These are phyloP conservation scores for Sclerotinia minor DNA, from an alignment of 2,329 filamentous ascomycete species.

Conservation along the genomic window DNA sequence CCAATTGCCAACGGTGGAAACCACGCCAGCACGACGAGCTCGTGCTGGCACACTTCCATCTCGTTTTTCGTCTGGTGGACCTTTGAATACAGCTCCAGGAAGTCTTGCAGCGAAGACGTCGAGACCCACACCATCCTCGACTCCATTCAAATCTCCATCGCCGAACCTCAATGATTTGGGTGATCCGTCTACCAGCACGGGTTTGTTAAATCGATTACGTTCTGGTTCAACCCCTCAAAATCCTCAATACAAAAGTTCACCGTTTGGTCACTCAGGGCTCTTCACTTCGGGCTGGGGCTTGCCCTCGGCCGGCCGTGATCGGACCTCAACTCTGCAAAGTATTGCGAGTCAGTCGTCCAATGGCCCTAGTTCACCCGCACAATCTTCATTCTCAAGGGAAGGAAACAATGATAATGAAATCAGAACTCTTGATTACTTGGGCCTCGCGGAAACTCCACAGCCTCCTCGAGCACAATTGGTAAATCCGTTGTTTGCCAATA, in stretches of 20 bases:
- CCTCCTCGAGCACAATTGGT: conserved; percentile 71
- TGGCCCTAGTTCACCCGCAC: conserved; percentile 80
- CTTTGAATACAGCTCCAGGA: conserved; percentile 48
- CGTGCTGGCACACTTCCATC: conserved; percentile 96
- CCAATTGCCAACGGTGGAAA: conserved; percentile 66
- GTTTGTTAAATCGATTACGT: conserved; percentile 79
- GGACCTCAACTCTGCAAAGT: conserved; percentile 79
- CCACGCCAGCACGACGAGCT: conserved; percentile 69
- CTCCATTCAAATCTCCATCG: conserved; percentile 74
- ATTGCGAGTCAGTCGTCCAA: conserved; percentile 89
- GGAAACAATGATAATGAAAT: conserved; percentile 85
- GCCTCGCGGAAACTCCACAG: conserved; percentile 90
- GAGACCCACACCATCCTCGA: conserved; percentile 81
- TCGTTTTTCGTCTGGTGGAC: conserved; percentile 77
- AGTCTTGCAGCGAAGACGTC: conserved; percentile 70
- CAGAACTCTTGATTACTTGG: conserved; percentile 91
- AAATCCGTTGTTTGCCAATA: conserved; percentile 68
- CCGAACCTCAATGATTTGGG: conserved; percentile 52
- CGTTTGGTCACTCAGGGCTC: conserved; percentile 79
- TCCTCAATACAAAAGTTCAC: conserved; percentile 64
- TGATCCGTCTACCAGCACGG: conserved; percentile 60
- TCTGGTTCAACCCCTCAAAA: conserved; percentile 94
- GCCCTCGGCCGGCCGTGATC: conserved; percentile 68
- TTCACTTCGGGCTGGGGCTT: conserved; percentile 82
- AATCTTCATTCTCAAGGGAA: conserved; percentile 83